A percentile compares a stretch with the other conserved stretches of the same genome.
These are phyloP conservation scores for Tylopilus sp. DNA, from an alignment of 768 basidiomycete genomes.

Conservation along the genomic window DNA sequence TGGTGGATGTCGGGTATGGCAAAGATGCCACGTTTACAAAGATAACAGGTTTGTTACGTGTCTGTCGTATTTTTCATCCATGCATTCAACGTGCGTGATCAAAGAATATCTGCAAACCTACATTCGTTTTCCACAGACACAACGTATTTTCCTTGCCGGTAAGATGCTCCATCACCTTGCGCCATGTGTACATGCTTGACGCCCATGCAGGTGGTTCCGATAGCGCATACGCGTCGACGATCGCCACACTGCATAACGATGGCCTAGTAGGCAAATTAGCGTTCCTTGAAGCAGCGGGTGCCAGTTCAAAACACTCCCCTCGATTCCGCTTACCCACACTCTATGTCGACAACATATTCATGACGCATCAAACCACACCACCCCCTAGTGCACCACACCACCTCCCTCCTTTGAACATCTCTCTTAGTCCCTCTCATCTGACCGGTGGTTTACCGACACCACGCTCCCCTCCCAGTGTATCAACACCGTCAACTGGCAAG, in stretches of 20 bases:
- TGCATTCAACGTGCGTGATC: background rate
- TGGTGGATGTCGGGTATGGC: constrained; percentile 65
- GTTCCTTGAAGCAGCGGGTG: constrained; percentile 49
- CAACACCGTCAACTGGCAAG: constrained; percentile 26
- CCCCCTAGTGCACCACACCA: constrained; percentile 31
- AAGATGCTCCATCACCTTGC: constrained; percentile 13
- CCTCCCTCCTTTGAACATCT: constrained; percentile 46
- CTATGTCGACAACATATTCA: constrained; percentile 49
- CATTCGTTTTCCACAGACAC: constrained; percentile 68
- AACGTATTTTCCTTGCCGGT: constrained; percentile 73
- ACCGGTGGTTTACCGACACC: constrained; percentile 67
- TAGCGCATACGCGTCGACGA: constrained; percentile 52
- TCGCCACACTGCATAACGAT: constrained; percentile 55
- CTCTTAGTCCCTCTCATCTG: constrained; percentile 40
- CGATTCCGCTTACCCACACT: constrained; percentile 52
- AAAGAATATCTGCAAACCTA: constrained; percentile 71
- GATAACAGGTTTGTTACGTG: constrained; percentile 53
- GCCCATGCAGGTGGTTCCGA: constrained; percentile 49
- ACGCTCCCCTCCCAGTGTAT: constrained; percentile 49
- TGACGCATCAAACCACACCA: constrained; percentile 27
- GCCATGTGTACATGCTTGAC: constrained; percentile 1
- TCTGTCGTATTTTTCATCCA: background rate
- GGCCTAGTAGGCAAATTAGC: constrained; percentile 66
- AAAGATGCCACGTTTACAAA: constrained; percentile 63
- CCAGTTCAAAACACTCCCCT: constrained; percentile 40